Base-by-base conservation (phyloP, 2,329 filamentous ascomycete genomes). In the Diaporthe australafricana region DNA sequence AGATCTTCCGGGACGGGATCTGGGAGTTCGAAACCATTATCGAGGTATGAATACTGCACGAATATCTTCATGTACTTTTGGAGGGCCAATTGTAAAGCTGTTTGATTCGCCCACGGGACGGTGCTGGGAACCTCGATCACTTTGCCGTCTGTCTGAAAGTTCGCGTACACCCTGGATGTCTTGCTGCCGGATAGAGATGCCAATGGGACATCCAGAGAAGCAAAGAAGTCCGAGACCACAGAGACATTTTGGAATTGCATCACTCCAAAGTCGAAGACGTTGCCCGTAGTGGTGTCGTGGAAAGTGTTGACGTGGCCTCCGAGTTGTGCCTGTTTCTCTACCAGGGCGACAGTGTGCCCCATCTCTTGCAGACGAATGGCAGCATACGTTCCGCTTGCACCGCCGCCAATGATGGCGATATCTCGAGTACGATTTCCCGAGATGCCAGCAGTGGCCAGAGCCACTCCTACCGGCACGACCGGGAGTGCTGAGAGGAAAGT, bases 291-390 rank as follows among this genome's bases (percentile, higher is more conserved):
- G 30, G 82, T 82, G 25, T 83, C 83, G 1, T 74, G 78, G 74
- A 85, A 87, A 5, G 84, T 87, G 22, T 85, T 77, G 1, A 83
- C 82, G 68, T 87, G 84, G 2, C 85, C 85, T 20, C 69, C 69
- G 9, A 70, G 27, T 16, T 17, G 9, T 7, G 40, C 16, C n/a
- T 56, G n/a, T 16, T 48, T 47, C 56, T 77, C 76, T 20, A 77
- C 63, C 20, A 77, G 35, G 1, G 63, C 69, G 27, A 77, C 73
- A 9, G 68, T 70, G 40, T 75, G 70, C 22, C 72, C 74, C 5
- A 32, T 17, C 25, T 75, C 68, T 25, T 71, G 47, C 6, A 77
- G 68, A 7, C 70, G 30, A 17, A 76, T 56, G 11, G 75, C 75
- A 1, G 75, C 65, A 53, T 75, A 75, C 6, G 70, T 72, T 3